Evolutionary conservation across 2,329 filamentous ascomycete species (phyloP), one percentile per base, ranked within the genome.

Genomic region (Fusarium pseudonygamai): DNA sequence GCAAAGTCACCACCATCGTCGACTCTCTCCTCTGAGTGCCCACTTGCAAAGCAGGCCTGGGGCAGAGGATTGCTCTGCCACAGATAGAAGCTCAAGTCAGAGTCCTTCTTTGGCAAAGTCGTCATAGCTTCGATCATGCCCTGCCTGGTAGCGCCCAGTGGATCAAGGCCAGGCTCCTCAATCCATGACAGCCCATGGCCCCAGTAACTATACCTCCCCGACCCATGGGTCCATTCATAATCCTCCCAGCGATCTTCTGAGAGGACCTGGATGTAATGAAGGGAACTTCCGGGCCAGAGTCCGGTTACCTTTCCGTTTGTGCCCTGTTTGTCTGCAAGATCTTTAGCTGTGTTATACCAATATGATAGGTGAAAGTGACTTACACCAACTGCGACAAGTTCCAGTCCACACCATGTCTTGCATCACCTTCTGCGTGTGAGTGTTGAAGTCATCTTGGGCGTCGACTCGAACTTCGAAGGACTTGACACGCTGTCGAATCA

Each of bases 171-270:
- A 9, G 58, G 58, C 8, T 53, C 58, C 4, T 60, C 58, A 11
- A 60, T 60, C 58, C 58, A 60, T 2, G 58, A 60, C 1, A 40
- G 18, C 0, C 58, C 58, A 18, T 53, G 58, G 2, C 58, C 58
- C 58, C 58, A 60, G 13, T 60, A 60, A 8, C 58, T 42, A 1
- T 53, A 60, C 46, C 58, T 42, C 24, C 36, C 46, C 2, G 36
- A 60, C 2, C 10, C 39, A 20, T 53, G 45, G 0, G 28, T 15
- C 58, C 58, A 53, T 14, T 60, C 14, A 20, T 60, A 60, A 20
- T 60, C 58, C 7, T 60, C 58, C 58, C 58, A 60, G 5, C 58
- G 46, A 34, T 60, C 46, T 53, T 60, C 58, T 2, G 58, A 18
- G 10, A 60, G 58, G 0, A 53, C 58, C 5, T 60, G 58, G 0